phyloP scores from a whole-genome alignment of 768 basidiomycete genomes.

The Xerocomellus dryophilus region DNA sequence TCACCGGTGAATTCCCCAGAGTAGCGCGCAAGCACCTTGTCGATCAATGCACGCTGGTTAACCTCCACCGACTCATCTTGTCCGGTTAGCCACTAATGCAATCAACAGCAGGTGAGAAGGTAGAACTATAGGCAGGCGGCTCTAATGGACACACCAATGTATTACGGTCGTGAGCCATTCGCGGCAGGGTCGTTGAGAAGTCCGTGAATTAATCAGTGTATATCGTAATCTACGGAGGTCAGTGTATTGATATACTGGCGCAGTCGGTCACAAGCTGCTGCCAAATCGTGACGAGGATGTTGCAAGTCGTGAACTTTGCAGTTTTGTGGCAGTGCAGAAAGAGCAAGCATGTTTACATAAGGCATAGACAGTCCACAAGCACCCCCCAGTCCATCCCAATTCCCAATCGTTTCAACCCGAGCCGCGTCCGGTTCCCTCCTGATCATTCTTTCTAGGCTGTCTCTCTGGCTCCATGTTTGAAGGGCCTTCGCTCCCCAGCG shows the following conservation, averaged over 20 bases:
- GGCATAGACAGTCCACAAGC: too few species aligned
- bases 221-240: not conserved
- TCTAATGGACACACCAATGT: constrained; percentile 23
- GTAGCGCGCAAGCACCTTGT: constrained; percentile 95
- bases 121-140: not conserved
- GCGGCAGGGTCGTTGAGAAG: not conserved
- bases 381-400: too few species aligned
- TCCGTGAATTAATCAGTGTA: not conserved
- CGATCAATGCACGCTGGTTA: constrained; percentile 93
- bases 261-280: not conserved
- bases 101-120: not conserved
- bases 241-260: not conserved
- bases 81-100: constrained; percentile 49
- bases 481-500: too few species aligned
- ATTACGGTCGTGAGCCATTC: constrained; percentile 31
- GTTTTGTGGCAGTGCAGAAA: too few species aligned
- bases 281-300: not conserved
- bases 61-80: constrained; percentile 85
- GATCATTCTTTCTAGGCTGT: too few species aligned
- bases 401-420: too few species aligned
- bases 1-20: constrained; percentile 86
- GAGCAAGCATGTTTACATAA: too few species aligned
- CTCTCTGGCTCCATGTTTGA: too few species aligned
- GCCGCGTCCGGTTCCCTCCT: too few species aligned
- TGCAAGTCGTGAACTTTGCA: too few species aligned